Evolutionary conservation across 257 asterid genomes (phyloP).

Genomic region (Capsicum baccatum): DNA sequence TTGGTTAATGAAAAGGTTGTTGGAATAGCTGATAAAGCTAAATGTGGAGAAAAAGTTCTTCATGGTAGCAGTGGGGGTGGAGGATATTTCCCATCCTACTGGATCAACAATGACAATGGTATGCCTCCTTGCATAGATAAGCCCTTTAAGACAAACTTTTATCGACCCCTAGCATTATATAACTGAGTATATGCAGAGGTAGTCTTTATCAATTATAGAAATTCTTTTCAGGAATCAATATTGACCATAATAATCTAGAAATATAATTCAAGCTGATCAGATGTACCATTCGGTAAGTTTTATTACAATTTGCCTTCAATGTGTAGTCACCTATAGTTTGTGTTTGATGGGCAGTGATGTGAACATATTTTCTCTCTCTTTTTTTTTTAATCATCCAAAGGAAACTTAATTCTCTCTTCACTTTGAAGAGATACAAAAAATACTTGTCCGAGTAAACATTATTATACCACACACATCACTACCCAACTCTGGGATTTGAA

Average conservation of each 20-base stretch:
- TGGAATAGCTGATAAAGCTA: constrained; percentile 63
- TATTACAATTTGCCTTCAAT: neutral
- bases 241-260: neutral
- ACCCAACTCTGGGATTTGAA: neutral
- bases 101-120: constrained; percentile 44
- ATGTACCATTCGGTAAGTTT: neutral
- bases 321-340: neutral
- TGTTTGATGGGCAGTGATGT: constrained; percentile 6
- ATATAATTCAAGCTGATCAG: neutral
- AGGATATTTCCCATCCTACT: constrained; percentile 30
- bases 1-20: constrained; percentile 95
- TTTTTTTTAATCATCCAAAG: neutral
- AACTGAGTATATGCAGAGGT: neutral
- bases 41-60: constrained; percentile 80
- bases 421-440: neutral
- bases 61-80: constrained; percentile 38
- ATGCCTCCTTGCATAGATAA: constrained; percentile 20
- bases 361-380: neutral
- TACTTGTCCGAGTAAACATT: neutral
- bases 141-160: neutral
- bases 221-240: neutral
- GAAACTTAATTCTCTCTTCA: neutral
- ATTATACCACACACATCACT: neutral
- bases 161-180: neutral
- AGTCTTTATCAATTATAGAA: neutral